Evolutionary conservation across 1,284 basidiomycete species (phyloP).

Genomic region (Fistulina hepatica): DNA sequence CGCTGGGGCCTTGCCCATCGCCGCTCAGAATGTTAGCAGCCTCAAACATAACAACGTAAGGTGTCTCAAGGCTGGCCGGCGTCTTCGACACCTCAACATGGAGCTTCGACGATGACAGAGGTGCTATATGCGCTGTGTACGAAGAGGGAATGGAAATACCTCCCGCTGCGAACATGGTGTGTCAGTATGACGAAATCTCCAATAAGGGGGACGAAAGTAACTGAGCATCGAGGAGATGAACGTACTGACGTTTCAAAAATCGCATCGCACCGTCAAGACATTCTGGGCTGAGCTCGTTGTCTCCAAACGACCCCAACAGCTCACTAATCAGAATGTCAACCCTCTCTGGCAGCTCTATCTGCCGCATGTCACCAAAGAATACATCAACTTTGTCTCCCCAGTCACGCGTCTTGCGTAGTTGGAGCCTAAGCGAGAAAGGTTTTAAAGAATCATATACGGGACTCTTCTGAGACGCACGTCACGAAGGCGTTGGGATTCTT

Average conservation of each 20-base stretch:
- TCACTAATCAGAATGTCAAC: slow-evolving; percentile 96
- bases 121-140: slow-evolving; percentile 91
- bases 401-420: slow-evolving; percentile 68
- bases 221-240: slow-evolving; percentile 1
- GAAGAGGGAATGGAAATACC: slow-evolving; percentile 96
- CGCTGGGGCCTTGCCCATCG: slow-evolving; percentile 45
- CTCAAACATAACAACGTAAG: slow-evolving; percentile 97
- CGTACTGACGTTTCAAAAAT: slow-evolving; percentile 70
- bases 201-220: neutral
- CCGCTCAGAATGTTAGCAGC: slow-evolving; percentile 83
- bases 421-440: slow-evolving; percentile 43
- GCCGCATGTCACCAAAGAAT: slow-evolving; percentile 91
- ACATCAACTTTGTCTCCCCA: slow-evolving; percentile 81
- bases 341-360: slow-evolving; percentile 66
- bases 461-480: slow-evolving; percentile 64
- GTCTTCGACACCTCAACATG: slow-evolving; percentile 59
- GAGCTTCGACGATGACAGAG: slow-evolving; percentile 86
- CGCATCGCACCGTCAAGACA: slow-evolving; percentile 93
- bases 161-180: slow-evolving; percentile 39
- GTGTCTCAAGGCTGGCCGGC: slow-evolving; percentile 59
- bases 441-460: slow-evolving; percentile 6
- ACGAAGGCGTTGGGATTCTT: slow-evolving; percentile 94
- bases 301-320: slow-evolving; percentile 93
- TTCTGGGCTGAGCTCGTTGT: slow-evolving; percentile 97
- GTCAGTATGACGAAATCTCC: slow-evolving; percentile 3